Conservation (phyloP, 2,329 filamentous ascomycete genomes). For the Neonectria neomacrospora region DNA sequence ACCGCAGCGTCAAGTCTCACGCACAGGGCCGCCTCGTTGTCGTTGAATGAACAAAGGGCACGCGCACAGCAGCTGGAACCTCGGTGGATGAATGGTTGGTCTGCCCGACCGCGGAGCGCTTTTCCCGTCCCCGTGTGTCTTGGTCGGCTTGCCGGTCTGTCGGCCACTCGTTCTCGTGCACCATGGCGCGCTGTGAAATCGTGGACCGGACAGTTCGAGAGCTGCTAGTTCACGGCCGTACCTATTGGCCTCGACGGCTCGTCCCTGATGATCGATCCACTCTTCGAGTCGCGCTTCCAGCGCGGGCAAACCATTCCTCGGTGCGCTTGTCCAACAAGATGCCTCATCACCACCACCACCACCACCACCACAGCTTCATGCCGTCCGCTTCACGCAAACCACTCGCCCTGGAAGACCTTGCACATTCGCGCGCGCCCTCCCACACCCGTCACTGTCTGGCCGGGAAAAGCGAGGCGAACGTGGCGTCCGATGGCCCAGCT, state of each 20-base stretch:
- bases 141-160: background rate
- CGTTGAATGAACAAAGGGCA: background rate
- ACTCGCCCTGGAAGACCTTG: conserved; percentile 36
- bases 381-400: conserved; percentile 41
- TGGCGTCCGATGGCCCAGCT: conserved; percentile 41
- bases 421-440: conserved; percentile 31
- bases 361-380: conserved; percentile 10
- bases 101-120: background rate
- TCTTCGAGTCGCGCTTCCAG: background rate
- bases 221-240: background rate
- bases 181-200: conserved; percentile 8
- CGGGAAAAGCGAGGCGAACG: conserved; percentile 41
- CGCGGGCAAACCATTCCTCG: conserved; percentile 22
- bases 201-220: conserved; percentile 3
- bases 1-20: background rate
- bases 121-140: background rate
- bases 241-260: background rate
- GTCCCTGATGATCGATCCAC: conserved; percentile 20
- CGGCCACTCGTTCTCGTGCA: conserved; percentile 9
- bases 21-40: background rate
- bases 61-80: background rate
- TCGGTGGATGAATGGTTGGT: background rate
- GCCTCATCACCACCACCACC: conserved; percentile 10
- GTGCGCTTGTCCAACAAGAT: conserved; percentile 18
- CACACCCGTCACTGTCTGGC: conserved; percentile 14